Percentiles rank a stretch among this genome's conserved stretches.
Conservation (phyloP, 2,329 filamentous ascomycete species). For the Penicillium sp. region DNA sequence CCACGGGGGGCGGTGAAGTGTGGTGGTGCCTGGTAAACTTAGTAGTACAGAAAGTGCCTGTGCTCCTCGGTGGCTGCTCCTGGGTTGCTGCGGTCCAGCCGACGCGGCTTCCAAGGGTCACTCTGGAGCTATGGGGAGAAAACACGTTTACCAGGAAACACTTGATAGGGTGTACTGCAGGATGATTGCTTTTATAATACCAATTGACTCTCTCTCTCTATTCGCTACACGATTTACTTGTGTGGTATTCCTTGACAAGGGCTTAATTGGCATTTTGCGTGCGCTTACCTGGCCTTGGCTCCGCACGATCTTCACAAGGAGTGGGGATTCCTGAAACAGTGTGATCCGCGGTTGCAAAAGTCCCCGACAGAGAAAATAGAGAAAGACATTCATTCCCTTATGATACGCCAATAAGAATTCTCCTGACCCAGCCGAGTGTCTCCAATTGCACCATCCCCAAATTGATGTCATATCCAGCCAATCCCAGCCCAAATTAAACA, state of each 20-base stretch:
- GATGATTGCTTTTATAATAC: not conserved
- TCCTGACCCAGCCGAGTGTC: slow-evolving; percentile 13
- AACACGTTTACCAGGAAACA: not conserved
- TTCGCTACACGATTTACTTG: not conserved
- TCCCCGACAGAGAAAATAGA: slow-evolving; percentile 7
- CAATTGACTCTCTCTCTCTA: not conserved
- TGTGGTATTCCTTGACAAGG: not conserved
- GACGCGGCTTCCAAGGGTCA: slow-evolving; percentile 4
- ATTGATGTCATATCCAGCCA: slow-evolving; percentile 10
- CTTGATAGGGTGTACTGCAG: not conserved
- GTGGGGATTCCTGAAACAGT: slow-evolving; percentile 37
- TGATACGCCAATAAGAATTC: slow-evolving; percentile 26
- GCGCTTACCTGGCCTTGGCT: slow-evolving; percentile 25
- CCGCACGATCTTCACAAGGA: slow-evolving; percentile 27
- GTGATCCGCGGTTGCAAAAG: slow-evolving; percentile 29
- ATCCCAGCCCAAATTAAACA: slow-evolving; percentile 18
- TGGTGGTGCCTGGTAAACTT: slow-evolving; percentile 13
- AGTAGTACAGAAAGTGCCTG: not conserved
- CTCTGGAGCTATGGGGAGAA: not conserved
- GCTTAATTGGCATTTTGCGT: slow-evolving; percentile 16
- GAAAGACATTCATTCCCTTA: slow-evolving; percentile 26
- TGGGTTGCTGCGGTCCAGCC: slow-evolving; percentile 15
- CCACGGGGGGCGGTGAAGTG: slow-evolving; percentile 30
- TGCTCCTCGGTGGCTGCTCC: slow-evolving; percentile 6
- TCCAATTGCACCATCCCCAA: slow-evolving; percentile 15